Evolutionary conservation across 2,329 filamentous ascomycete genomes (phyloP), one percentile per base, ranked within the genome.

Genomic region (Penicillium paneum): DNA sequence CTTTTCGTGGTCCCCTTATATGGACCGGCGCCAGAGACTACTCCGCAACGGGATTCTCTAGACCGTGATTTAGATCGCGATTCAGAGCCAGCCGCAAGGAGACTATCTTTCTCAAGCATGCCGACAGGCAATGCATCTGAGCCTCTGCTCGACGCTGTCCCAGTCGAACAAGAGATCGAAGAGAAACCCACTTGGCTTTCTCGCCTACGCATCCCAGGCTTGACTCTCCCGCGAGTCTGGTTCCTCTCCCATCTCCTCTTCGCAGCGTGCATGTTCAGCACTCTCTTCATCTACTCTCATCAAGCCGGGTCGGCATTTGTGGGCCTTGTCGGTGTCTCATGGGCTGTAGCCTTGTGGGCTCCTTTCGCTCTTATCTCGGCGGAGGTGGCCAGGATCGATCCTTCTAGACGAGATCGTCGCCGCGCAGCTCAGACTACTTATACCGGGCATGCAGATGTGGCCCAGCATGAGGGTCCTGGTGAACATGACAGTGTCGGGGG

Each of bases 301-400:
- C 78, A 83, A 53, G 83, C 81, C 10, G 93, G 90, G 1, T 96
- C 89, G 0, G 79, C 84, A 1, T 81, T 96, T 32, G 87, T 96
- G 52, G 90, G 86, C 1, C 76, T 94, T 24, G 86, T 96, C 44
- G 93, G 93, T 32, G 85, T 97, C 55, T 91, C 90, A 1, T 97
- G 93, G 93, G 91, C 92, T 21, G 78, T 97, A 66, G 91, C 91
- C 2, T 83, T 95, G 26, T 97, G 93, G 93, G 93, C 92, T 0
- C 93, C 93, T 0, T 97, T 93, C 77, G 92, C 93, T 36, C 89
- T 97, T 64, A 97, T 97, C 69, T 91, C 90, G 42, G 90, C 90
- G 5, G 93, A 97, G 72, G 92, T 97, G 58, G 89, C 88, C 57
- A 89, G 87, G 56, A 86, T 91, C 6, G 90, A 96, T 68, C 85